These are phyloP conservation scores for Fusarium abutilonis DNA, from an alignment of 2,329 filamentous ascomycete species.

Conservation along the genomic window DNA sequence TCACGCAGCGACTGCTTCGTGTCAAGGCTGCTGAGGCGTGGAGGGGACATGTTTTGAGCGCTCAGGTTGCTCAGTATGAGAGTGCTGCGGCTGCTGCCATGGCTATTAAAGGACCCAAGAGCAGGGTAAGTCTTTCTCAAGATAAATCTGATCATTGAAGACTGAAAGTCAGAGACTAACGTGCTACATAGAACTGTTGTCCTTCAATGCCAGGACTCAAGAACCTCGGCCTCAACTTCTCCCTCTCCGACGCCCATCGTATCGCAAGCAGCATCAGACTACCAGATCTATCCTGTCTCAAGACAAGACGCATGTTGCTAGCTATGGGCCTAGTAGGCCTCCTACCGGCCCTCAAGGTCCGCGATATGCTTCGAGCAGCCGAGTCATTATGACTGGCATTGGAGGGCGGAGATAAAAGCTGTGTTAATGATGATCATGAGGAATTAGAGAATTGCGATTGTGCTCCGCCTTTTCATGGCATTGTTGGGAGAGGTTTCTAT, in stretches of 20 bases:
- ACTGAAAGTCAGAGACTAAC: constrained; percentile 8
- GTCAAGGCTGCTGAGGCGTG: constrained; percentile 56
- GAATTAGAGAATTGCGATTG: constrained; percentile 37
- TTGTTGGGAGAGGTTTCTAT: constrained; percentile 43
- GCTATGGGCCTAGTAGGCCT: constrained; percentile 48
- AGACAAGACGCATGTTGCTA: constrained; percentile 46
- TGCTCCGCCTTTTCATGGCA: constrained; percentile 22
- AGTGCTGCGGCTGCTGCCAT: constrained; percentile 19
- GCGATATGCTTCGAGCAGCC: constrained; percentile 30
- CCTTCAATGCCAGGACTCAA: constrained; percentile 33
- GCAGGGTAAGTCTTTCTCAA: constrained; percentile 29
- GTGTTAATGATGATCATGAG: constrained; percentile 20
- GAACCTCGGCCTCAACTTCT: constrained; percentile 37
- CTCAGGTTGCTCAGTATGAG: constrained; percentile 43
- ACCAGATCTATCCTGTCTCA: constrained; percentile 42
- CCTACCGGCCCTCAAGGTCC: constrained; percentile 39
- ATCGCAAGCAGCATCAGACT: constrained; percentile 36
- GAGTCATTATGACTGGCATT: constrained; percentile 41
- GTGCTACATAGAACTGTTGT: constrained; percentile 25
- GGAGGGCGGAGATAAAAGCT: background rate
- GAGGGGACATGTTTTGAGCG: constrained; percentile 49
- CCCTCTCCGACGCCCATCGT: constrained; percentile 30
- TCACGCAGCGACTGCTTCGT: constrained; percentile 54
- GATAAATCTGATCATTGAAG: background rate
- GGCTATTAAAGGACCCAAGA: constrained; percentile 12